A percentile compares a stretch with the other conserved stretches of the same genome.
phyloP scores from a whole-genome alignment of 352 stramenopile species.

The Pythium angustatum region DNA sequence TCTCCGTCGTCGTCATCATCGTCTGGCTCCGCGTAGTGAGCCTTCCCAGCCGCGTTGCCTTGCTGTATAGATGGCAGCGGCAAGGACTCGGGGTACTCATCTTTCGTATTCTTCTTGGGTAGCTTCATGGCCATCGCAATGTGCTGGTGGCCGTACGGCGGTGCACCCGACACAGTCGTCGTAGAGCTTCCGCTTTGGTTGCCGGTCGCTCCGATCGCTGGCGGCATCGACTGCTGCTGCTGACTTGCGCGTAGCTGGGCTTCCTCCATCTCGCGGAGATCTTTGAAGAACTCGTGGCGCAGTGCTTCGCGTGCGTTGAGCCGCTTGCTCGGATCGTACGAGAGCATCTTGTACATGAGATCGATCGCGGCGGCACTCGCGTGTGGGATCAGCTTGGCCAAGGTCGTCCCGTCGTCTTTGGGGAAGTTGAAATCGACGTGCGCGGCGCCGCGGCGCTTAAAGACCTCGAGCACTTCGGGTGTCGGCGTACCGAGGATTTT shows the following conservation, averaged over 20 bases:
- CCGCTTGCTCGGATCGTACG: slow-evolving; percentile 89
- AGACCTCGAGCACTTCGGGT: slow-evolving; percentile 84
- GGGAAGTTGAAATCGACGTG: slow-evolving; percentile 94
- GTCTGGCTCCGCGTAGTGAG: slow-evolving; percentile 23
- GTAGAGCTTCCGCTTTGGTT: background rate
- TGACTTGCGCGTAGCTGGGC: slow-evolving; percentile 39
- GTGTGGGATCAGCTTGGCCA: slow-evolving; percentile 89
- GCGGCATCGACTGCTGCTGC: slow-evolving; percentile 24
- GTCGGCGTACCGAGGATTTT: slow-evolving; percentile 92
- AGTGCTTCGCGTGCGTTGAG: slow-evolving; percentile 90
- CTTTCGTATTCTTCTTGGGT: slow-evolving; percentile 43
- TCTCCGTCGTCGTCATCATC: slow-evolving; percentile 33
- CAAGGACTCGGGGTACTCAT: slow-evolving; percentile 53
- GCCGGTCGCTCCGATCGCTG: background rate
- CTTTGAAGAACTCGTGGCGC: slow-evolving; percentile 89
- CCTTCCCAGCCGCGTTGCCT: slow-evolving; percentile 1
- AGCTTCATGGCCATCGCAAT: slow-evolving; percentile 41
- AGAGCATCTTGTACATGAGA: slow-evolving; percentile 86
- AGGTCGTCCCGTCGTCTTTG: slow-evolving; percentile 80
- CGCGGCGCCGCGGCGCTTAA: slow-evolving; percentile 88
- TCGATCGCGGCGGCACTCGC: slow-evolving; percentile 85
- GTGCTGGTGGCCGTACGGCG: slow-evolving; percentile 32
- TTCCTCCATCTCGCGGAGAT: slow-evolving; percentile 84
- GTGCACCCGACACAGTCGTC: background rate
- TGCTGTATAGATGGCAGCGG: slow-evolving; percentile 53